These are phyloP conservation scores for Urtica urens DNA, from an alignment of 306 rosid genomes.

Conservation along the genomic window DNA sequence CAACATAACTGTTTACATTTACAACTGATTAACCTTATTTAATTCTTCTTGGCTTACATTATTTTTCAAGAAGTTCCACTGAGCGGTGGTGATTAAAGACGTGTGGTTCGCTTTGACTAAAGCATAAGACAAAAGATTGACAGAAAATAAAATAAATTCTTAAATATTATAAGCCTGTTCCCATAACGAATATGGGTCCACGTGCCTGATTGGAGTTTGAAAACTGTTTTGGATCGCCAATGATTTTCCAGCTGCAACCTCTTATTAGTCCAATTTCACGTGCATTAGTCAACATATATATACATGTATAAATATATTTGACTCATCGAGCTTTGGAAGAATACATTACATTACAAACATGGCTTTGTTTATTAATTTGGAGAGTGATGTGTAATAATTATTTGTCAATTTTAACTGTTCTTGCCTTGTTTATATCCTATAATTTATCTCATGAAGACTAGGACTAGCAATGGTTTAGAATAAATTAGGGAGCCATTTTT, in stretches of 20 bases:
- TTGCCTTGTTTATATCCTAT: conserved; percentile 24
- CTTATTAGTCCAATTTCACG: conserved; percentile 17
- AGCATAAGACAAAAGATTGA: neutral
- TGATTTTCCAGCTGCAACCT: neutral
- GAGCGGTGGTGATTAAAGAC: conserved; percentile 5
- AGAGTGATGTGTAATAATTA: no score
- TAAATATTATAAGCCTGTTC: no score
- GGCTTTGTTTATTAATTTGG: no score
- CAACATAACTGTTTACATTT: no score
- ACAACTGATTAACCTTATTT: no score
- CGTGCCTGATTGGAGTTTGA: neutral
- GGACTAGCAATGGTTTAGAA: neutral
- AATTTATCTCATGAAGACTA: neutral
- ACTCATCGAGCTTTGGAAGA: neutral
- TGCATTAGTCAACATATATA: conserved; percentile 9
- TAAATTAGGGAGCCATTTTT: neutral
- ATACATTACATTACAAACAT: no score
- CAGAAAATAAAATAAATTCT: neutral
- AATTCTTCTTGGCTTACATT: no score
- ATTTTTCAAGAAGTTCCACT: no score
- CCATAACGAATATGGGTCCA: conserved; percentile 12
- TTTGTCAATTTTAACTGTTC: neutral
- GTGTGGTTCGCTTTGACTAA: neutral
- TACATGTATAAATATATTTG: neutral
- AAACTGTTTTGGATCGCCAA: no score